phyloP scores from a whole-genome alignment of 257 asterid genomes.

The Marsdenia floribunda region DNA sequence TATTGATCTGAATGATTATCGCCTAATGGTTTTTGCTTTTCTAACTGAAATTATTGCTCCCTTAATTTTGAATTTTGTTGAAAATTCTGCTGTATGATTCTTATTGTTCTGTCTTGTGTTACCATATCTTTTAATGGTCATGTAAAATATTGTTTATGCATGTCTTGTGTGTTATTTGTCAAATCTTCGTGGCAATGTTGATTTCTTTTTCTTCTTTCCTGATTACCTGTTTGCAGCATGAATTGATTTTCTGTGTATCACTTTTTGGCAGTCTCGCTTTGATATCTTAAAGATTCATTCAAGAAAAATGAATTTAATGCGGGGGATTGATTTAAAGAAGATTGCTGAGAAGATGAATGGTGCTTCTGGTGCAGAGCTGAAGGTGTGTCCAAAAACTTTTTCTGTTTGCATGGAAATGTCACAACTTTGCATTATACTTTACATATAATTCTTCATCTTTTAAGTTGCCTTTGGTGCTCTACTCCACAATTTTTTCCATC shows the following conservation, averaged over 20 bases:
- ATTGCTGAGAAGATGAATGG: slow-evolving; percentile 91
- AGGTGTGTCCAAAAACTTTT: slow-evolving; percentile 33
- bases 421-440: neutral
- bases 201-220: neutral
- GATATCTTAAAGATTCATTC: slow-evolving; percentile 91
- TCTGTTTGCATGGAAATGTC: neutral
- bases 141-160: neutral
- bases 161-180: neutral
- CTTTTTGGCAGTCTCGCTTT: slow-evolving; percentile 54
- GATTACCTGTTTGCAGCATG: neutral
- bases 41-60: neutral
- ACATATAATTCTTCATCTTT: neutral
- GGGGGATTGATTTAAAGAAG: slow-evolving; percentile 85
- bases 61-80: neutral
- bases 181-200: neutral
- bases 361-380: slow-evolving; percentile 92
- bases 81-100: neutral
- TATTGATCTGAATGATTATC: neutral
- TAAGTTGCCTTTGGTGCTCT: neutral
- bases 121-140: neutral
- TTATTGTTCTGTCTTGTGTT: neutral
- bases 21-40: neutral
- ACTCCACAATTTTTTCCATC: neutral
- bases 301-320: slow-evolving; percentile 83
- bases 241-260: neutral